These are phyloP conservation scores for Alternaria viburni DNA, from an alignment of 2,329 filamentous ascomycete species.

Conservation along the genomic window DNA sequence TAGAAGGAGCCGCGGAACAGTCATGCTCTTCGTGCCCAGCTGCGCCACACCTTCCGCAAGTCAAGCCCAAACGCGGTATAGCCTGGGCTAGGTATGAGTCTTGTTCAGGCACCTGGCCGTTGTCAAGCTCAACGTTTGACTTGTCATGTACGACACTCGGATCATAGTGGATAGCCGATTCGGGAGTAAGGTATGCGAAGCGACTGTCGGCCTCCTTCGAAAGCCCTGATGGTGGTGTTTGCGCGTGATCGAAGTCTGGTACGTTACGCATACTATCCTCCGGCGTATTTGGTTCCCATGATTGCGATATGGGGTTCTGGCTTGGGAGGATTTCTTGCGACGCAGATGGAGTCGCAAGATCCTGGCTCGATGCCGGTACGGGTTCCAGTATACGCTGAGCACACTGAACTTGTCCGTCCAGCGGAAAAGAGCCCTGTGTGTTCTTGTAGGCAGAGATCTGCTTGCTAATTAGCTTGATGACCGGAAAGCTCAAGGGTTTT, in stretches of 20 bases:
- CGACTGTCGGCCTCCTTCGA: neutral
- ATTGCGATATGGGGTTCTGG: neutral
- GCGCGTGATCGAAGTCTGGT: neutral
- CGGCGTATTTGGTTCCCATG: neutral
- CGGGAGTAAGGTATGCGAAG: slow-evolving; percentile 3
- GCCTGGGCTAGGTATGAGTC: neutral
- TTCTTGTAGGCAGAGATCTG: neutral
- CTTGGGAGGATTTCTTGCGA: neutral
- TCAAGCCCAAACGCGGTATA: neutral
- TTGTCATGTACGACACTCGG: neutral
- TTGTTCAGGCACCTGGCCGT: neutral
- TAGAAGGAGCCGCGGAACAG: neutral
- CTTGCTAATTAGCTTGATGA: neutral
- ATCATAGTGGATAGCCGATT: neutral
- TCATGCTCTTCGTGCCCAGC: neutral
- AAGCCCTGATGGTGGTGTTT: neutral
- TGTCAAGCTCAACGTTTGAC: neutral
- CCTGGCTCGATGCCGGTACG: slow-evolving; percentile 3
- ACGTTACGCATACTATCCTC: neutral
- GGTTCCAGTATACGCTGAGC: neutral
- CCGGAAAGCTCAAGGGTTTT: neutral
- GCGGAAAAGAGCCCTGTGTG: neutral
- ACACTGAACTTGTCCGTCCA: neutral
- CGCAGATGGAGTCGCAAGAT: neutral
- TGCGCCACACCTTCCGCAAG: neutral